Base-by-base conservation (phyloP, 2,329 filamentous ascomycete genomes). In the Alternaria solani region DNA sequence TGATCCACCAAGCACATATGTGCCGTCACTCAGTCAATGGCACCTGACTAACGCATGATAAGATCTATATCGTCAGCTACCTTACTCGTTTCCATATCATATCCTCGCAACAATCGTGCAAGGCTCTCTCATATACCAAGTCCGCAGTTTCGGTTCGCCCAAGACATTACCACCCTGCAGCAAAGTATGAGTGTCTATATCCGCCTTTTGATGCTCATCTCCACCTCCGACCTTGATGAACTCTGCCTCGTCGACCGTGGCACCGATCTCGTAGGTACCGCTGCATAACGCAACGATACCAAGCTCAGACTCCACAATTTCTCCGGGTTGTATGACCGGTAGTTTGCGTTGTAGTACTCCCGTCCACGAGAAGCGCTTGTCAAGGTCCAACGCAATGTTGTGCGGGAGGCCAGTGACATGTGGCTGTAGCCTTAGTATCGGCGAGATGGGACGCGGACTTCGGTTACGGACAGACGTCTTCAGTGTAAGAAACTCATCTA, bases 351-450 rank as follows among this genome's bases (percentile, higher is more conserved):
- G 94, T 58, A 97, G 79, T 30, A 91, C 89, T 1, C 94, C 94
- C 65, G 93, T 94, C 89, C 92, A 95, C 1, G 89, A 89, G 55
- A 97, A 85, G 64, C 93, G 92, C 72, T 92, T 89, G 42, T 91
- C 91, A 57, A 94, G 87, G 75, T 97, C 94, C 16, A 96, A 86
- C 2, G 92, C 91, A 14, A 91, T 83, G 61, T 88, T 88, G 51
- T 87, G 84, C 1, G 91, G 87, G 16, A 94, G 88, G 71, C 93
- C 87, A 44, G 91, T 87, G 16, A 97, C 85, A 51, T 89, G 87
- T 0, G 94, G 93, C 76, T 94, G 87, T 14, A 97, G 81, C 38
- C 94, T 86, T 42, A 97, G 81, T 1, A 96, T 82, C 0, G 92
- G 89, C 44, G 87, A 84, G 34, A 97, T 87, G 0, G 90, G 86